phyloP scores from a whole-genome alignment of 768 basidiomycete species.

The Kwoniella dejecticola region DNA sequence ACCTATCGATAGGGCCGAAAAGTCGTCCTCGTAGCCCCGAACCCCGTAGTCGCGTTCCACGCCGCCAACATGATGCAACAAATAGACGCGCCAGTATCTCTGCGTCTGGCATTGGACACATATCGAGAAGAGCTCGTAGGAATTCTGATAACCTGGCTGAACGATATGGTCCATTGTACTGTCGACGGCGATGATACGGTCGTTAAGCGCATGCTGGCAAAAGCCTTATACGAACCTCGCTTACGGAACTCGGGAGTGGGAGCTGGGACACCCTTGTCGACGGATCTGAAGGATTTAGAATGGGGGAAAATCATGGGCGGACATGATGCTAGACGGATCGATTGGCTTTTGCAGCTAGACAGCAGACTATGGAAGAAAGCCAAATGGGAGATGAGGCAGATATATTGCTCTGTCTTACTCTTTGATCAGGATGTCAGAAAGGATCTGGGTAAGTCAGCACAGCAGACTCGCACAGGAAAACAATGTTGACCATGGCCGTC shows the following conservation, averaged over 20 bases:
- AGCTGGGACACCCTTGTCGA: constrained; percentile 27
- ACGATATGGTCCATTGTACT: constrained; percentile 41
- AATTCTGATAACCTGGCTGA: constrained; percentile 64
- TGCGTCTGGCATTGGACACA: constrained; percentile 81
- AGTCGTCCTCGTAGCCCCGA: constrained; percentile 72
- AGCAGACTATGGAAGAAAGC: constrained; percentile 53
- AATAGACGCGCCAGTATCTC: constrained; percentile 88
- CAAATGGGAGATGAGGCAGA: constrained; percentile 47
- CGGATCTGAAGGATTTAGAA: constrained; percentile 37
- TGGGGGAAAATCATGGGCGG: constrained; percentile 13
- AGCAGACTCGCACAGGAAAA: too few relatives aligned
- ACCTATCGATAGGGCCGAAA: constrained; percentile 81
- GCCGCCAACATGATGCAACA: constrained; percentile 76
- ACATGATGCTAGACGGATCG: constrained; percentile 30
- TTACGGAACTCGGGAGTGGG: constrained; percentile 2
- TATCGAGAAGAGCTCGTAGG: constrained; percentile 83
- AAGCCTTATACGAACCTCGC: constrained; percentile 31
- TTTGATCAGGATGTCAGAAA: constrained; percentile 65
- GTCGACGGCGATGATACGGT: constrained; percentile 44
- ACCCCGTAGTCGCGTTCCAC: constrained; percentile 65
- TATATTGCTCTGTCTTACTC: constrained; percentile 39
- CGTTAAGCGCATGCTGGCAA: constrained; percentile 37
- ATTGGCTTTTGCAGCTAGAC: constrained; percentile 50
- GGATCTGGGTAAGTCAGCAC: constrained; percentile 66
- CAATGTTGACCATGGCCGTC: not conserved